Conservation (phyloP, 2,329 filamentous ascomycete species). For the Ophiostoma populinum region DNA sequence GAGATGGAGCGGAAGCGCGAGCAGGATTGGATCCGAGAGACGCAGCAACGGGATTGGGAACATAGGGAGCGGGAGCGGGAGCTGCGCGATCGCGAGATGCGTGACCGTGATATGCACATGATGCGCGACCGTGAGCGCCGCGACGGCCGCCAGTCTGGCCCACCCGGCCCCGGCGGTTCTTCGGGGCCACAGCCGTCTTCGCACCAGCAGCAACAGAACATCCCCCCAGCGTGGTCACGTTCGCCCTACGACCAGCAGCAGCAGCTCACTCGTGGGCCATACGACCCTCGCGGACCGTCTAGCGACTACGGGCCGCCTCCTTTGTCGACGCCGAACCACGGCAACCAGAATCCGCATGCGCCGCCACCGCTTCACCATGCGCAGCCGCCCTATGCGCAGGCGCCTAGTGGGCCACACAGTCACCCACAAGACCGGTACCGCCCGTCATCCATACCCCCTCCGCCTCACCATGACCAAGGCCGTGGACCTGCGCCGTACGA, state of each 20-base stretch:
- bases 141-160: constrained; percentile 23
- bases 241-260: constrained; percentile 22
- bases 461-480: constrained; percentile 18
- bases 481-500: constrained; percentile 23
- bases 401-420: constrained; percentile 18
- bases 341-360: not conserved
- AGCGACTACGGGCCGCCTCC: constrained; percentile 30
- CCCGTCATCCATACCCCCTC: constrained; percentile 14
- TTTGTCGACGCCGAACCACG: constrained; percentile 19
- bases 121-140: constrained; percentile 16
- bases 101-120: too few species aligned
- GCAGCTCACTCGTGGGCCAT: constrained; percentile 24
- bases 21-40: constrained; percentile 12
- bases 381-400: constrained; percentile 20
- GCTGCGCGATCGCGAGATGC: too few species aligned
- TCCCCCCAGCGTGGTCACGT: too few species aligned
- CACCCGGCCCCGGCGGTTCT: too few species aligned
- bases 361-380: constrained; percentile 14
- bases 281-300: constrained; percentile 13
- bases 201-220: constrained; percentile 21
- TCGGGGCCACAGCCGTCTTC: too few species aligned
- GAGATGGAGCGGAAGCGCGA: constrained; percentile 9
- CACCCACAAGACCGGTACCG: constrained; percentile 25
- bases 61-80: constrained; percentile 16
- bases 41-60: constrained; percentile 16